These are phyloP conservation scores for Geranomyces michiganensis DNA, from an alignment of 192 early-diverging fungal genomes.

Conservation along the genomic window DNA sequence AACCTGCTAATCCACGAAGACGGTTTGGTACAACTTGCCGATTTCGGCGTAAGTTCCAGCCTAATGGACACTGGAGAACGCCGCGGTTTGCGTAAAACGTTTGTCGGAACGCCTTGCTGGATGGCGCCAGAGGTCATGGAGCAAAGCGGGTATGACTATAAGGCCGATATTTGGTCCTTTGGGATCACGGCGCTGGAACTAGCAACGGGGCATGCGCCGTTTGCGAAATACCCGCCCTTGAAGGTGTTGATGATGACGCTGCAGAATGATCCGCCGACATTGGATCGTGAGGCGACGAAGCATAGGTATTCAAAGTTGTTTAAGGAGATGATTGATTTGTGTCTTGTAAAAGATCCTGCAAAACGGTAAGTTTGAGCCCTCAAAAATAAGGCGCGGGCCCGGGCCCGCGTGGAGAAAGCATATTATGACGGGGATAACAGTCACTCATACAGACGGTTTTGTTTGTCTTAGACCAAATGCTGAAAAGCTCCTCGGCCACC, in stretches of 20 bases:
- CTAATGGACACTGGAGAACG: conserved; percentile 58
- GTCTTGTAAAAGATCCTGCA: conserved; percentile 77
- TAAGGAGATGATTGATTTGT: conserved; percentile 86
- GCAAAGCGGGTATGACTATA: conserved; percentile 84
- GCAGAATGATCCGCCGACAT: conserved; percentile 81
- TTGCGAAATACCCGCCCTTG: conserved; percentile 84
- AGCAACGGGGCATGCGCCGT: conserved; percentile 85
- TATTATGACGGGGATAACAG: neutral
- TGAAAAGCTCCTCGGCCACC: conserved; percentile 74
- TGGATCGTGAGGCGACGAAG: conserved; percentile 72
- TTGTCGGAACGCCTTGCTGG: conserved; percentile 72
- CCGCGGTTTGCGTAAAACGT: conserved; percentile 57
- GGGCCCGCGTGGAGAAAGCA: neutral
- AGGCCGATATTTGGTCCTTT: conserved; percentile 92
- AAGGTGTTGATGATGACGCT: conserved; percentile 91
- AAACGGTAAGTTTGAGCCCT: conserved; percentile 46
- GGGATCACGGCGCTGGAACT: conserved; percentile 86
- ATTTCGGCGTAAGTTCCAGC: conserved; percentile 61
- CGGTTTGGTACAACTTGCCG: conserved; percentile 64
- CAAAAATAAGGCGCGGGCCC: too few species aligned
- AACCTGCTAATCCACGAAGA: conserved; percentile 66
- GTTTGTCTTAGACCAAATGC: conserved; percentile 65
- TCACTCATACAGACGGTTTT: neutral
- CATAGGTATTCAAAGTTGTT: conserved; percentile 77
- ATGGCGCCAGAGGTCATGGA: conserved; percentile 83